Percentiles rank a stretch among this genome's conserved stretches.
These are phyloP conservation scores for Vigna reflexopilosa DNA, from an alignment of 306 rosid genomes.

Conservation along the genomic window DNA sequence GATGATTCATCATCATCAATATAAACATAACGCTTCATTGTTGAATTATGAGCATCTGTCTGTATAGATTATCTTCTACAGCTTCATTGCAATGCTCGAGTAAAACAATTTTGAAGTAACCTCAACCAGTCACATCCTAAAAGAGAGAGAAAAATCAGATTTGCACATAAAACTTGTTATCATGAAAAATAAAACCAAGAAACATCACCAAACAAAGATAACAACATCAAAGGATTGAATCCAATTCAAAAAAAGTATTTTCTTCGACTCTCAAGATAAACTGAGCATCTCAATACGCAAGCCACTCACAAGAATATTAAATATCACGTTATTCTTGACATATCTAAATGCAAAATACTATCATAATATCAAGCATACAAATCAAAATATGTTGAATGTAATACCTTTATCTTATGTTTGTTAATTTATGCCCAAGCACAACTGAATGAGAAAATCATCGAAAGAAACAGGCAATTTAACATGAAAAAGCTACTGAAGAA, in stretches of 20 bases:
- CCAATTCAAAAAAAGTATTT: constrained; percentile 1
- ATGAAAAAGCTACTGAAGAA: constrained; percentile 1
- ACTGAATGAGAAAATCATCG: neutral
- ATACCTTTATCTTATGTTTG: constrained; percentile 19
- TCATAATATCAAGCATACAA: constrained; percentile 7
- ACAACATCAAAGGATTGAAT: constrained; percentile 32
- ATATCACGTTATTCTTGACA: constrained; percentile 9
- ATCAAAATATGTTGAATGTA: constrained; percentile 17
- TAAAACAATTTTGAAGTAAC: constrained; percentile 27
- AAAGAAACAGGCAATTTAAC: constrained; percentile 2
- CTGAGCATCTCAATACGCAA: constrained; percentile 8
- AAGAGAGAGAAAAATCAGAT: constrained; percentile 21
- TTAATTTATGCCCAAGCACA: neutral
- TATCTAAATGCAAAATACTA: constrained; percentile 34
- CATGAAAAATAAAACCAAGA: constrained; percentile 33
- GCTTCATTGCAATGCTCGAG: constrained; percentile 45
- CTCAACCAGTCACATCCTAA: constrained; percentile 35
- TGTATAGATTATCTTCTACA: constrained; percentile 40
- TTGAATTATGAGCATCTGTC: constrained; percentile 50
- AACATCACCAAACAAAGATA: constrained; percentile 31
- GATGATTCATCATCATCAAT: constrained; percentile 85
- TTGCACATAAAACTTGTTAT: constrained; percentile 14
- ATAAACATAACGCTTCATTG: constrained; percentile 89
- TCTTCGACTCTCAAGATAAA: constrained; percentile 9
- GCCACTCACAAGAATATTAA: constrained; percentile 4